Evolutionary conservation across 1,284 basidiomycete species (phyloP).

Genomic region (Ganoderma lingzhi): DNA sequence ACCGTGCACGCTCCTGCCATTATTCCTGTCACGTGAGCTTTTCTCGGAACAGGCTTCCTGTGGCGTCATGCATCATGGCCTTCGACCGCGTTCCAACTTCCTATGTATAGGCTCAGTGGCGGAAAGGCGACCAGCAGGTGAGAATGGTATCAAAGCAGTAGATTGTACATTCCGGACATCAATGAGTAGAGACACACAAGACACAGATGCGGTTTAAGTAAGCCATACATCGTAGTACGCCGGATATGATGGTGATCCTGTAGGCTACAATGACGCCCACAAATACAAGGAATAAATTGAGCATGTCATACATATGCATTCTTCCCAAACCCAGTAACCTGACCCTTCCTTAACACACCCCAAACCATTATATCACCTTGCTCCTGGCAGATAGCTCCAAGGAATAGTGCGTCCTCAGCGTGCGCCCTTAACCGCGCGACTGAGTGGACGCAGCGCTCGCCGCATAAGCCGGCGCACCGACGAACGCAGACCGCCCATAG

Average conservation of each 20-base stretch:
- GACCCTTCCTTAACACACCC: slow-evolving; percentile 14
- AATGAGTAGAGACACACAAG: slow-evolving; percentile 23
- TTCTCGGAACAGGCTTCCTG: slow-evolving; percentile 19
- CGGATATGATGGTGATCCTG: slow-evolving; percentile 21
- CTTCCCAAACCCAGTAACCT: slow-evolving; percentile 26
- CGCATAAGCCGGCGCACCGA: slow-evolving; percentile 24
- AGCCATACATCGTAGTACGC: slow-evolving; percentile 31
- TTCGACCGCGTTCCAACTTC: neutral
- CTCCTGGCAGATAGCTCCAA: neutral
- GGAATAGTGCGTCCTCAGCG: slow-evolving; percentile 2
- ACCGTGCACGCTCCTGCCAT: slow-evolving; percentile 12
- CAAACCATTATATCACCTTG: slow-evolving; percentile 15
- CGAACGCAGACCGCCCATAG: slow-evolving; percentile 30
- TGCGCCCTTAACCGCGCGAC: slow-evolving; percentile 27
- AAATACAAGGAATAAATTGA: slow-evolving; percentile 32
- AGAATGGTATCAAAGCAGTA: slow-evolving; percentile 1
- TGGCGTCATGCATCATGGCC: slow-evolving; percentile 18
- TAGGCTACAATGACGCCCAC: slow-evolving; percentile 33
- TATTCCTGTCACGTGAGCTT: slow-evolving; percentile 29
- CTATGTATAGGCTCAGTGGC: too few species aligned
- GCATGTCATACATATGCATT: slow-evolving; percentile 31
- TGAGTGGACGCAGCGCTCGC: slow-evolving; percentile 32
- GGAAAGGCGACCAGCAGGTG: neutral
- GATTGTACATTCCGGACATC: slow-evolving; percentile 24
- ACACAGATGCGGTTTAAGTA: slow-evolving; percentile 27